Percentiles rank a stretch among this genome's conserved stretches.
Conservation (phyloP, 2,329 filamentous ascomycete species). For the Sporothrix sp. region DNA sequence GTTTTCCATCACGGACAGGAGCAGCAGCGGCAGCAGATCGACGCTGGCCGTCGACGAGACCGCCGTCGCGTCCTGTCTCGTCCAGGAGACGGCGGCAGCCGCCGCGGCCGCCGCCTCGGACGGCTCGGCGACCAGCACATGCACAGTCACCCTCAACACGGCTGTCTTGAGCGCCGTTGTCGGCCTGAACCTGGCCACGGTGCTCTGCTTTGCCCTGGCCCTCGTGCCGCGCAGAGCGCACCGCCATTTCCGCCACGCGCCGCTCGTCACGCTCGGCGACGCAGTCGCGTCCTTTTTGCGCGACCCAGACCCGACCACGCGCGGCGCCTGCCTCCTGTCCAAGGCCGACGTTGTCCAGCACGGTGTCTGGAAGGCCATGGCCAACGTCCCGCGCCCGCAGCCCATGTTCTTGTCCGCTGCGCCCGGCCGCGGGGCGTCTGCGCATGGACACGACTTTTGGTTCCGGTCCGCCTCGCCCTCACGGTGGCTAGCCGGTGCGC, state of each 20-base stretch:
- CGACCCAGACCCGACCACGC: conserved; percentile 35
- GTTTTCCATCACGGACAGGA: background rate
- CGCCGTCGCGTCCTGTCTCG: conserved; percentile 27
- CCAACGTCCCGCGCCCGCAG: conserved; percentile 33
- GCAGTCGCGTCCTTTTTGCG: conserved; percentile 41
- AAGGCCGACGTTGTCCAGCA: conserved; percentile 36
- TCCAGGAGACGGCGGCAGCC: conserved; percentile 16
- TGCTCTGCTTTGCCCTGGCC: conserved; percentile 20
- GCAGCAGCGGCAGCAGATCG: background rate
- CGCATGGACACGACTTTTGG: conserved; percentile 31
- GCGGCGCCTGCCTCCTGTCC: conserved; percentile 33
- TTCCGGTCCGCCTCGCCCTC: conserved; percentile 31
- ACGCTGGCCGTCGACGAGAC: conserved; percentile 18
- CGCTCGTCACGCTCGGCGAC: conserved; percentile 42
- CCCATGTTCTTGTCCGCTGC: conserved; percentile 8
- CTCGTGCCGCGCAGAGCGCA: conserved; percentile 25
- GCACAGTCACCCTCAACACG: conserved; percentile 34
- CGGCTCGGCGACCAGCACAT: conserved; percentile 19
- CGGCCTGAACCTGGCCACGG: conserved; percentile 32
- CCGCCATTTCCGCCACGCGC: conserved; percentile 26
- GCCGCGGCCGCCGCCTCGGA: background rate
- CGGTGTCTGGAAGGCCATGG: conserved; percentile 34
- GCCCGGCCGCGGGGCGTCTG: too few species aligned
- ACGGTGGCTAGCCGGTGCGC: conserved; percentile 33
- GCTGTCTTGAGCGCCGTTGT: conserved; percentile 34